These are phyloP conservation scores for Lobosporangium transversale DNA, from an alignment of 192 early-diverging fungal species.

Conservation along the genomic window DNA sequence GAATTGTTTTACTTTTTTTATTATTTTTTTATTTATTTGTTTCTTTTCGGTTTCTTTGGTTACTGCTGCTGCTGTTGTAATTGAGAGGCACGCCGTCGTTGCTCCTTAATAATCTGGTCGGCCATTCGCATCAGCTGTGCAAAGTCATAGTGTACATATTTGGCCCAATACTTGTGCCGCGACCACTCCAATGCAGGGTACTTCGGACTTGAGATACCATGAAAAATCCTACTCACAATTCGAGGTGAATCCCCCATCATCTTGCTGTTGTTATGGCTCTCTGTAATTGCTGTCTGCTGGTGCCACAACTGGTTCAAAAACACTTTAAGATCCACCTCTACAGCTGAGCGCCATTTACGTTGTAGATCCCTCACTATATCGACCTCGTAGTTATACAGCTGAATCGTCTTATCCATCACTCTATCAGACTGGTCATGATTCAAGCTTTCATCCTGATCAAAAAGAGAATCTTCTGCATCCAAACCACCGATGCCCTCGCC, in stretches of 20 bases:
- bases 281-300: background rate
- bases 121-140: constrained; percentile 47
- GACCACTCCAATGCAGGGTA: constrained; percentile 40
- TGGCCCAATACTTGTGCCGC: constrained; percentile 30
- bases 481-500: constrained; percentile 47
- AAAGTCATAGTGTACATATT: constrained; percentile 49
- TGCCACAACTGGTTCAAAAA: constrained; percentile 44
- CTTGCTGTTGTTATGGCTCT: background rate
- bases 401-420: constrained; percentile 25
- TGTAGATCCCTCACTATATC: constrained; percentile 24
- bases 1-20: background rate
- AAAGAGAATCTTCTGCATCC: constrained; percentile 25
- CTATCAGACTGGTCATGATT: background rate
- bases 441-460: background rate
- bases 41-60: no score
- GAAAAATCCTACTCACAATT: constrained; percentile 37
- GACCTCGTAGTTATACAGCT: constrained; percentile 32
- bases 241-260: constrained; percentile 25
- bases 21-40: background rate
- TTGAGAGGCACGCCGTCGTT: constrained; percentile 8
- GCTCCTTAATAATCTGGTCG: constrained; percentile 28
- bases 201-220: constrained; percentile 37
- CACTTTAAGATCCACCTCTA: constrained; percentile 47
- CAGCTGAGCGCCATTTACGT: constrained; percentile 37
- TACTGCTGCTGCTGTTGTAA: background rate